Evolutionary conservation across 768 basidiomycete genomes (phyloP).

Genomic region (Pluteus cervinus): DNA sequence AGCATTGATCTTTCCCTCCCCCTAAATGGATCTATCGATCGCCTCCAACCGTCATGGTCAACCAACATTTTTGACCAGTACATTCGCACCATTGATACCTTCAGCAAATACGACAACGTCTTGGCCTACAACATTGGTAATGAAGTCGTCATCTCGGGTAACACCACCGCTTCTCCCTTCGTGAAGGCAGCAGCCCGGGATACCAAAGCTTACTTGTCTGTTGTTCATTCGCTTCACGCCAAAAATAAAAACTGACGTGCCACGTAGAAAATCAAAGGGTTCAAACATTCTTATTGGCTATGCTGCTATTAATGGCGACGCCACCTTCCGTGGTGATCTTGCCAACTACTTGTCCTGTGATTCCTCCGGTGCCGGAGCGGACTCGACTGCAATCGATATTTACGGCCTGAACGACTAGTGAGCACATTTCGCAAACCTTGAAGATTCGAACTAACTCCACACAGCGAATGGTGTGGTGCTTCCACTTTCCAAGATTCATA

Average conservation of each 20-base stretch:
- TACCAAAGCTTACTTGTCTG: conserved; percentile 72
- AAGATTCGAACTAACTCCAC: conserved; percentile 7
- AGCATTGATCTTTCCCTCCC: conserved; percentile 88
- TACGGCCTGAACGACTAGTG: conserved; percentile 88
- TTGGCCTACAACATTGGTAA: conserved; percentile 90
- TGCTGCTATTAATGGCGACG: conserved; percentile 72
- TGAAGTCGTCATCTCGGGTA: conserved; percentile 54
- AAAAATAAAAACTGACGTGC: conserved; percentile 7
- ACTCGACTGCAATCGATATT: conserved; percentile 66
- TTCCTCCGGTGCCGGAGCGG: conserved; percentile 42
- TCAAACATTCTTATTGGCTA: conserved; percentile 75
- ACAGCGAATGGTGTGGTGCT: conserved; percentile 79
- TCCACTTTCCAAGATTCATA: conserved; percentile 54
- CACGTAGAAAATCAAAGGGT: conserved; percentile 50
- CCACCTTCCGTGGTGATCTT: conserved; percentile 55
- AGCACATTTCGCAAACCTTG: conserved; percentile 19
- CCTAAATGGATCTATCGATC: conserved; percentile 80
- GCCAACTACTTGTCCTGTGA: conserved; percentile 83
- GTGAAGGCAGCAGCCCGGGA: conserved; percentile 92
- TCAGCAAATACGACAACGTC: conserved; percentile 85
- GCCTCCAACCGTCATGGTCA: conserved; percentile 67
- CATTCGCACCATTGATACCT: conserved; percentile 68
- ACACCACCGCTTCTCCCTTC: conserved; percentile 65
- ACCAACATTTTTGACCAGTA: conserved; percentile 79
- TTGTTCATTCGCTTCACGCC: neutral